phyloP scores from a whole-genome alignment of 371 early-diverging fungal species.

The Mortierella sp. region DNA sequence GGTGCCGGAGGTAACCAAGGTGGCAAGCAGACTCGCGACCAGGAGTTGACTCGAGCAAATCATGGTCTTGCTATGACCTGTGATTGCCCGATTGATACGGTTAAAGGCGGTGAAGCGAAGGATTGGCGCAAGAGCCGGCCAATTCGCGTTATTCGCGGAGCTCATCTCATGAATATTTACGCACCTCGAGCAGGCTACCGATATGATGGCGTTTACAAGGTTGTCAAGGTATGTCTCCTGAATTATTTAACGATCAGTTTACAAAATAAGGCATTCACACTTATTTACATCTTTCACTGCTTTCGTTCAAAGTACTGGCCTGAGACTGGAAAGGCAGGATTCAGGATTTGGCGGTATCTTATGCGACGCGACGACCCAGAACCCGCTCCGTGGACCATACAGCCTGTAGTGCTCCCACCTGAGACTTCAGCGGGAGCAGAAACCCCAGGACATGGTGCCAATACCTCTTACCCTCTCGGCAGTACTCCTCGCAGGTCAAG shows the following conservation, averaged over 20 bases:
- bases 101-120: conserved; percentile 60
- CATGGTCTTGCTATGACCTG: conserved; percentile 70
- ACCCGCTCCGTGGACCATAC: conserved; percentile 68
- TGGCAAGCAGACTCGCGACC: conserved; percentile 64
- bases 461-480: too few species aligned
- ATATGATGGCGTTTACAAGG: conserved; percentile 78
- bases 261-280: neutral
- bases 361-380: conserved; percentile 75
- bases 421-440: too few species aligned
- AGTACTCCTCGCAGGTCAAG: too few species aligned
- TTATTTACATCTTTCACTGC: neutral
- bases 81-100: conserved; percentile 60
- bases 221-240: conserved; percentile 56
- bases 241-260: neutral
- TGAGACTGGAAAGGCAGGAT: conserved; percentile 59
- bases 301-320: conserved; percentile 64
- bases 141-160: conserved; percentile 69
- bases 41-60: conserved; percentile 64
- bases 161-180: conserved; percentile 58
- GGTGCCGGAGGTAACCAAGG: conserved; percentile 66
- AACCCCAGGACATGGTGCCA: too few species aligned
- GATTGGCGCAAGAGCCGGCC: conserved; percentile 72
- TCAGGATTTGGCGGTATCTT: conserved; percentile 61
- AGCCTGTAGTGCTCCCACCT: too few species aligned
- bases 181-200: conserved; percentile 68